Base-by-base conservation (phyloP, 306 rosid species). In the Acmispon strigosus region DNA sequence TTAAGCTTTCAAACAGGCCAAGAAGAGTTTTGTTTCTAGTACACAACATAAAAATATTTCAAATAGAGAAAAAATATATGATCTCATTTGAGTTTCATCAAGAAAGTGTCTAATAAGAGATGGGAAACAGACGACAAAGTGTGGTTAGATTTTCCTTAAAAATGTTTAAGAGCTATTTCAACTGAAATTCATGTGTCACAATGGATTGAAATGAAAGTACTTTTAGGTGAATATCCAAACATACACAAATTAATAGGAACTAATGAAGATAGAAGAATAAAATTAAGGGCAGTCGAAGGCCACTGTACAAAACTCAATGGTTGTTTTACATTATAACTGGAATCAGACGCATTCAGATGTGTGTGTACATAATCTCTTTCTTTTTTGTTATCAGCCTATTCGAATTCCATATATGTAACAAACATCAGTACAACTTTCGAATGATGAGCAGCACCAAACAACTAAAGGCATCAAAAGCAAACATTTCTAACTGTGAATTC, bases 291-390 rank as follows among this genome's bases (percentile, higher is more conserved):
- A 73, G 48, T 20, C 41, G 60, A 44, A 75, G 49, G 78, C 62
- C 69, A 67, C 70, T 81, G 44, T 74, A 78, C 83, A 78, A 39
- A 15, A 73, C 47, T 39, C 71, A 20, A 68, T 17, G 16, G 8
- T 37, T 10, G 39, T 42, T 39, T 59, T 39, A 34, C 51, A 48
- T 29, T 32, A 62, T 47, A 53, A 22, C 80, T 62, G 56, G 44
- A 49, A 69, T 48, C 56, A 22, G 64, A 69, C 15, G 2, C 37
- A 63, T 52, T 36, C 17, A 53, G 7, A 42, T n/a, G 41, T 56
- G 36, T 29, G 66, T 72, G 9, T 56, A 47, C 36, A 16, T 57
- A 55, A 48, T 55, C 24, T 56, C 29, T 54, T 14, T 36, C 73
- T 37, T 54, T 34, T 55, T 73, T 67, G 32, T 68, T 54, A 48